These are phyloP conservation scores for Catharanthus roseus DNA, from an alignment of 257 asterid species.

Conservation along the genomic window DNA sequence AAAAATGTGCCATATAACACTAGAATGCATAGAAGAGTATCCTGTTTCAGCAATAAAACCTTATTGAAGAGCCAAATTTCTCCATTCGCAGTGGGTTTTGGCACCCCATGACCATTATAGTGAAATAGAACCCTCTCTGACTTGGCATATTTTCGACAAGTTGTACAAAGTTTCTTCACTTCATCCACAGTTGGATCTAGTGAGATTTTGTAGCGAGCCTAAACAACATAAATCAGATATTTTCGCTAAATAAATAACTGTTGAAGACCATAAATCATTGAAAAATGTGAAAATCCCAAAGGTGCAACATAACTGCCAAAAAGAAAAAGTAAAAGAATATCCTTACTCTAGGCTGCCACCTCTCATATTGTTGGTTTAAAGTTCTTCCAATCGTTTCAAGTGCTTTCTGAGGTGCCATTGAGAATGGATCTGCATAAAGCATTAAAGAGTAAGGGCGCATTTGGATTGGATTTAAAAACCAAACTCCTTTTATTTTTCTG, in stretches of 20 bases:
- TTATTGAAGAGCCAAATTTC: constrained; percentile 96
- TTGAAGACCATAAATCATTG: background rate
- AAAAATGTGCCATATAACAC: constrained; percentile 13
- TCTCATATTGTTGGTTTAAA: constrained; percentile 56
- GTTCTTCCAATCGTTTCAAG: constrained; percentile 56
- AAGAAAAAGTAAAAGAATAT: background rate
- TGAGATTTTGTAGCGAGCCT: constrained; percentile 87
- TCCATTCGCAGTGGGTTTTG: constrained; percentile 94
- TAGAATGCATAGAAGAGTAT: constrained; percentile 12
- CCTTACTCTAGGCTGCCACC: constrained; percentile 86
- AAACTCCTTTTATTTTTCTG: too few species aligned
- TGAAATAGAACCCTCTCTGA: constrained; percentile 96
- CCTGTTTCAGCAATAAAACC: constrained; percentile 35
- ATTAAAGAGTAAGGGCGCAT: too few species aligned
- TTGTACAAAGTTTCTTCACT: constrained; percentile 85
- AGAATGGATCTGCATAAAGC: constrained; percentile 60
- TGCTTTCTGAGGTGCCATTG: constrained; percentile 65
- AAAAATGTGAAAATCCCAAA: background rate
- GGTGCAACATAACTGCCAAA: background rate
- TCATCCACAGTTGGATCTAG: constrained; percentile 96
- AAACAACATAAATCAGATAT: constrained; percentile 12
- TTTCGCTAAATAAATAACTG: background rate
- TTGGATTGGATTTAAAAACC: too few species aligned
- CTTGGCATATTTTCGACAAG: constrained; percentile 92
- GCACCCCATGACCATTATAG: constrained; percentile 99